Evolutionary conservation across 805 yeast genomes (phyloP), one percentile per base, ranked within the genome.

Genomic region (Monosporozyma unispora): DNA sequence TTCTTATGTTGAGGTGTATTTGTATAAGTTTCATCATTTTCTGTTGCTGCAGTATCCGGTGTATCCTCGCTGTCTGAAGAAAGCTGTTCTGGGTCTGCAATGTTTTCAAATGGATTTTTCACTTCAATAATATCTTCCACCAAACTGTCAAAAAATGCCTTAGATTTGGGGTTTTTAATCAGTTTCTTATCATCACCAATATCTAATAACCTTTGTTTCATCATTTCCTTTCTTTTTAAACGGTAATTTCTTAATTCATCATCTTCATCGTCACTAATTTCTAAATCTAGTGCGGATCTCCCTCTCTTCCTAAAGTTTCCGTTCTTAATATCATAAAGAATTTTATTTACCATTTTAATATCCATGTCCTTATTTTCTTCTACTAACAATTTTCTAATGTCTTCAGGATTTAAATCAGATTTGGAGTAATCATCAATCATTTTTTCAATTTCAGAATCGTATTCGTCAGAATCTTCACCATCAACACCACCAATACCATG

Each of bases 401-500:
- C 81, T 38, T 75, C 79, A 51, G 80, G 76, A 56, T 81, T 77
- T 48, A 80, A 70, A 44, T 77, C 77, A 29, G 80, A 64, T 50
- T 76, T 77, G 43, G 81, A 74, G 27, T 75, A 72, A 70, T 86
- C 88, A 65, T 86, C 91, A 50, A 85, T 75, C 87, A 86, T 80
- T 53, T 69, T 74, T 64, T 85, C 93, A 59, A 84, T 86, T 53
- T 86, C 95, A 23, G 87, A 79, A 61, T 85, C 79, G 47, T 81
- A 83, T 41, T 70, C 78, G 44, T 70, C 72, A 3, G 66, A 60
- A n/a, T 57, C 54, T 47, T 71, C 73, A 10, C 81, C 84, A 56
- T 84, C 90, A 5, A 60, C 70, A 52, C 95, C 95, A 54, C 91
- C 93, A 45, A 84, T 58, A 3, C 93, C 95, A 46, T 77, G 77